phyloP scores from a whole-genome alignment of 768 basidiomycete genomes.

The Trichaptum fuscoviolaceum region DNA sequence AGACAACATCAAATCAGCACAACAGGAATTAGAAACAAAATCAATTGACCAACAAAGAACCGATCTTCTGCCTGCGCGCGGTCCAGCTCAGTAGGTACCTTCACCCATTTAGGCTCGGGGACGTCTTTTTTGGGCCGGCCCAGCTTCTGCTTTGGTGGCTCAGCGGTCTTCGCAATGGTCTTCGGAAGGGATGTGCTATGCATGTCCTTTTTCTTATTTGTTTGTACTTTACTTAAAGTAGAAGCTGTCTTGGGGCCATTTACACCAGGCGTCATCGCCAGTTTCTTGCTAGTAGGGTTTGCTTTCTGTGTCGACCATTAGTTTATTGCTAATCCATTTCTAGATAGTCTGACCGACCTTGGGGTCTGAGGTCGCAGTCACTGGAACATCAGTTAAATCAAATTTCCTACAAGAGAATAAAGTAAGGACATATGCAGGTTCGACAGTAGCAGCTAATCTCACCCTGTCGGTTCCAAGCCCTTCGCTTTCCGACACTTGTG shows the following conservation, averaged over 20 bases:
- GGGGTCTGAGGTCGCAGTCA: not conserved
- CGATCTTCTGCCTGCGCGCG: slow-evolving; percentile 50
- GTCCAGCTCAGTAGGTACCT: slow-evolving; percentile 37
- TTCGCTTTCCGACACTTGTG: slow-evolving; percentile 56
- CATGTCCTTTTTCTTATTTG: not conserved
- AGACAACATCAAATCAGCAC: slow-evolving; percentile 5
- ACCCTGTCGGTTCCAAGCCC: slow-evolving; percentile 60
- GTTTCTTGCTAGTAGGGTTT: not conserved
- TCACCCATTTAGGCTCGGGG: slow-evolving; percentile 50
- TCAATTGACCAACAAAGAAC: slow-evolving; percentile 27
- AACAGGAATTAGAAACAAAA: not conserved
- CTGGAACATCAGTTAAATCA: not conserved
- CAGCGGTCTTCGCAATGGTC: slow-evolving; percentile 5
- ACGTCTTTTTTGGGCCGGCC: slow-evolving; percentile 16
- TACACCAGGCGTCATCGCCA: not conserved
- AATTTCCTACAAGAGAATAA: not conserved
- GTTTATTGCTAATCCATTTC: not conserved
- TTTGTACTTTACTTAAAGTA: not conserved
- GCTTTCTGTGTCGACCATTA: not conserved
- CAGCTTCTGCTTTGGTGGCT: slow-evolving; percentile 8
- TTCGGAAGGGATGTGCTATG: not conserved
- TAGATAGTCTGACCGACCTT: not conserved
- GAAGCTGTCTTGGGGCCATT: not conserved
- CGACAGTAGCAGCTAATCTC: slow-evolving; percentile 14
- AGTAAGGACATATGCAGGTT: not conserved